Evolutionary conservation across 768 basidiomycete genomes (phyloP).

Genomic region (Naganishia vishniacii): DNA sequence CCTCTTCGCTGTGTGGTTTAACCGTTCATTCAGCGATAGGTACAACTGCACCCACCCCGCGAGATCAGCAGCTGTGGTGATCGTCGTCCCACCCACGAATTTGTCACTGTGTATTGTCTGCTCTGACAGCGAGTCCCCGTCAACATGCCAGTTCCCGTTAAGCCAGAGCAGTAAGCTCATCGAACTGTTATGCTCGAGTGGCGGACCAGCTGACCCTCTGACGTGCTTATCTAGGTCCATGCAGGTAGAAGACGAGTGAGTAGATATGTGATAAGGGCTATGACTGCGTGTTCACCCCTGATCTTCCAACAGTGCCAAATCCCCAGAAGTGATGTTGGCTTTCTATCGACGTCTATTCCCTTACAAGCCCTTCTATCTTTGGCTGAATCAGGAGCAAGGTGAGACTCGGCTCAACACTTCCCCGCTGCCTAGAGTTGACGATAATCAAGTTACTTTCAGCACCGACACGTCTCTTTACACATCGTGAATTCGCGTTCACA

Average conservation of each 20-base stretch:
- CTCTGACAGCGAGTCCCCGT: not conserved
- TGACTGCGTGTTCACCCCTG: not conserved
- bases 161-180: slow-evolving; percentile 5
- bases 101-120: too few species aligned
- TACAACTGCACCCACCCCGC: too few species aligned
- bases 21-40: too few species aligned
- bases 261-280: not conserved
- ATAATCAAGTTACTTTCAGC: slow-evolving; percentile 30
- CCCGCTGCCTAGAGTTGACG: not conserved
- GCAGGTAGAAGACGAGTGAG: slow-evolving; percentile 20
- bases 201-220: not conserved
- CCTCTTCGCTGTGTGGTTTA: too few species aligned
- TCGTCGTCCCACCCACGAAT: too few species aligned
- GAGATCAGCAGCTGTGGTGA: too few species aligned
- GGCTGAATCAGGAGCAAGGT: slow-evolving; percentile 86
- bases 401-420: slow-evolving; percentile 33
- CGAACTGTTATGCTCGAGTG: not conserved
- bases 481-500: slow-evolving; percentile 94
- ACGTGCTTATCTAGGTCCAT: not conserved
- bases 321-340: slow-evolving; percentile 63
- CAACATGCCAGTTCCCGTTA: slow-evolving; percentile 10
- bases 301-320: slow-evolving; percentile 41
- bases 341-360: slow-evolving; percentile 92
- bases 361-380: slow-evolving; percentile 84
- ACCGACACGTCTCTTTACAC: slow-evolving; percentile 72